Evolutionary conservation across 1,284 basidiomycete genomes (phyloP), one percentile per base, ranked within the genome.

Genomic region (Leccinum cinnamomeum): DNA sequence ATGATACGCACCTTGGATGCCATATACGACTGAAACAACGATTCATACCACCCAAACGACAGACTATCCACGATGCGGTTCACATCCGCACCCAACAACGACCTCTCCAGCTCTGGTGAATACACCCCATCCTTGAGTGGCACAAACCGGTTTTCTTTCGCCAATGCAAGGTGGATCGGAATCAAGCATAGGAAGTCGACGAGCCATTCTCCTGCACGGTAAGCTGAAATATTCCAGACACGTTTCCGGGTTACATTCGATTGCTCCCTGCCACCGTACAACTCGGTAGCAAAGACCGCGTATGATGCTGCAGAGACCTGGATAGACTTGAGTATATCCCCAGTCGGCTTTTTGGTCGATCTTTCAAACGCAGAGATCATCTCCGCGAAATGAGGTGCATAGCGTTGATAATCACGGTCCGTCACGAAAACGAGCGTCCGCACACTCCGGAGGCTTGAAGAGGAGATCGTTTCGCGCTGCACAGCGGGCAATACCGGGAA

Each of bases 41-140:
- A 84, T 65, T 88, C 86, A 30, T 87, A 88, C 87, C 86, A 88
- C 2, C 86, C 86, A 60, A 88, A 80, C 0, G 83, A 81, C 3
- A 88, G 68, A 41, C 67, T 78, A 61, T 86, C 82, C 14, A 85
- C 81, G n/a, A 88, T 84, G 33, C 76, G 75, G 11, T 79, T 79
- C n/a, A 87, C 81, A 39, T 85, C 82, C 0, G 84, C 85, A 5
- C 87, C 87, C 2, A 88, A 74, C 30, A 87, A 72, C 0, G 79
- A 78, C 53, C 76, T 78, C 67, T 88, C 87, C 8, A 82, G 70
- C 14, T 81, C 79, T 0, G 79, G 62, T 0, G 83, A 84, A 58
- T 74, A 78, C 0, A 86, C 78, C 0, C 85, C 85, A 65, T 87
- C 85, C 61, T 84, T 87, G 48, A 88, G 73, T 0, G 86, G 86